These are phyloP conservation scores for Hibiscus syriacus DNA, from an alignment of 345 rosid species.

Conservation along the genomic window DNA sequence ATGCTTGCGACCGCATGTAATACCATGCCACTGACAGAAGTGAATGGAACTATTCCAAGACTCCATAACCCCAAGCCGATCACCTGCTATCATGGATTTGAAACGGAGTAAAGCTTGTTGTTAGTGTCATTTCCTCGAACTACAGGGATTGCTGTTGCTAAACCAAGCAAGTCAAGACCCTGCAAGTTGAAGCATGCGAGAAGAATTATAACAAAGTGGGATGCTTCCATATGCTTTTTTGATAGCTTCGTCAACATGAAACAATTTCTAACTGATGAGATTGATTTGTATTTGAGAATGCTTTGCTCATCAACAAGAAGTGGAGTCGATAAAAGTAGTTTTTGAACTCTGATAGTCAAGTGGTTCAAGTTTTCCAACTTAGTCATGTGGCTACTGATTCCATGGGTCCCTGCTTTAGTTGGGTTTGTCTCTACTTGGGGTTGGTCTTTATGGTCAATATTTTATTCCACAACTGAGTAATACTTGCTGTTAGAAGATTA, in stretches of 20 bases:
- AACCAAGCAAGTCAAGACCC: neutral
- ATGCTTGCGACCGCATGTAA: slow-evolving; percentile 12
- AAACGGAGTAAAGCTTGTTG: neutral
- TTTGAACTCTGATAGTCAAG: too few species aligned
- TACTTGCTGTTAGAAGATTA: too few species aligned
- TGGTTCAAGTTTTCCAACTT: too few species aligned
- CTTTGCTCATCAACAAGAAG: neutral
- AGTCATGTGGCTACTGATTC: too few species aligned
- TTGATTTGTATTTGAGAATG: neutral
- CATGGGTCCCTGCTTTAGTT: too few species aligned
- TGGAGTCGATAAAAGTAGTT: too few species aligned
- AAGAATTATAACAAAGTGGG: neutral
- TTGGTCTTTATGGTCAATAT: too few species aligned
- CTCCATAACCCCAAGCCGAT: neutral
- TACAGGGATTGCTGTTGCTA: neutral
- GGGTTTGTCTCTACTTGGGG: too few species aligned
- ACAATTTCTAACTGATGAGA: neutral
- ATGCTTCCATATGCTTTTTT: neutral
- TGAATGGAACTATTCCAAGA: slow-evolving; percentile 12
- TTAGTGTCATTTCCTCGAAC: neutral
- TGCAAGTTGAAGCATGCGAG: neutral
- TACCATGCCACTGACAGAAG: slow-evolving; percentile 11
- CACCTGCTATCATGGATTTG: neutral
- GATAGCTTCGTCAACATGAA: neutral
- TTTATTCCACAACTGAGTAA: too few species aligned